These are phyloP conservation scores for Chrysoporthe austroafricana DNA, from an alignment of 2,329 filamentous ascomycete genomes.

Conservation along the genomic window DNA sequence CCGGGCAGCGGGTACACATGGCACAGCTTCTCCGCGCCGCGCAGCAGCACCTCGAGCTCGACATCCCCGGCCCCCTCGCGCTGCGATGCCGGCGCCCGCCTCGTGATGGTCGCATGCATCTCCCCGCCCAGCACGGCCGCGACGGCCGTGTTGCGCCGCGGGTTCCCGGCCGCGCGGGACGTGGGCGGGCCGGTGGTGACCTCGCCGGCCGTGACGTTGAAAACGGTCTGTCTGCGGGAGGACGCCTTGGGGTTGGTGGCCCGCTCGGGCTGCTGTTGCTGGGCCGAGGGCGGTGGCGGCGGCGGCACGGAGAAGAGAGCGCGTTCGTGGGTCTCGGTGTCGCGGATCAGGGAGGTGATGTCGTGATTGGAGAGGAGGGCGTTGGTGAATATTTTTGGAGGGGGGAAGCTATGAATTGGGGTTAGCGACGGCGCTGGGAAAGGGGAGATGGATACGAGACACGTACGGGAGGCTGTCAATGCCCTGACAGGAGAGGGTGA, in stretches of 20 bases:
- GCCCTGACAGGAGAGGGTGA: conserved; percentile 73
- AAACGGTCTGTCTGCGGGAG: conserved; percentile 65
- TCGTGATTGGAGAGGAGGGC: conserved; percentile 86
- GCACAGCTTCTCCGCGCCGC: conserved; percentile 88
- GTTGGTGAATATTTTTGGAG: conserved; percentile 94
- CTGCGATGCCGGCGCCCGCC: conserved; percentile 55
- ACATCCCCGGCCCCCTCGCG: conserved; percentile 67
- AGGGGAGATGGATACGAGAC: not conserved
- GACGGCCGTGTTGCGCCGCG: conserved; percentile 78
- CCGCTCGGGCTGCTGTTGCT: conserved; percentile 45
- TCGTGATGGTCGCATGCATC: conserved; percentile 78
- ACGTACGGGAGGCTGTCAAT: conserved; percentile 75
- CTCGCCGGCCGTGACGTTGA: conserved; percentile 66
- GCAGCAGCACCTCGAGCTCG: conserved; percentile 82
- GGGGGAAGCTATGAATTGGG: conserved; percentile 68
- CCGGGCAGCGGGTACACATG: conserved; percentile 84
- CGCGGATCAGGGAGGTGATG: conserved; percentile 91
- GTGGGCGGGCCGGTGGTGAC: conserved; percentile 61
- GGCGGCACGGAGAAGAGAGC: conserved; percentile 92
- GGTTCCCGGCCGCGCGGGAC: conserved; percentile 50
- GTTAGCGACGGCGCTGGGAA: not conserved
- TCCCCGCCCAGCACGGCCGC: conserved; percentile 87
- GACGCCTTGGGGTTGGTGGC: conserved; percentile 35
- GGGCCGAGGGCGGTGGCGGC: conserved; percentile 55
- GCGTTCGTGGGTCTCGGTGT: conserved; percentile 92